Evolutionary conservation across 2,329 filamentous ascomycete genomes (phyloP), one percentile per base, ranked within the genome.

Genomic region (Aurifilum marmelostoma): DNA sequence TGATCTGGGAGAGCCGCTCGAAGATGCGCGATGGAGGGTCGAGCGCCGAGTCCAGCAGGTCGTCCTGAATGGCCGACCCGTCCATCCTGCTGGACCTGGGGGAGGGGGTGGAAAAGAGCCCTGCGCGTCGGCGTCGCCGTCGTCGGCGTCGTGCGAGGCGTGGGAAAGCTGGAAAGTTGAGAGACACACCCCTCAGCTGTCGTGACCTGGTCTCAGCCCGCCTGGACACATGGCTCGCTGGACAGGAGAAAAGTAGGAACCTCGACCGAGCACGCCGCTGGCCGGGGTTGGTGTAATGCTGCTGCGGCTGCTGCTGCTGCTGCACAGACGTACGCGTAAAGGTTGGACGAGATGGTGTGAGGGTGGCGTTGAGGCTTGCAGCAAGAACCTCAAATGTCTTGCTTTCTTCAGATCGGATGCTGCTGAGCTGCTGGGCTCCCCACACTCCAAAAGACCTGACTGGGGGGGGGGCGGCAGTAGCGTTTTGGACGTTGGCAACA

Each of bases 1-100:
- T 85, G 72, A 94, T 85, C 77, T 92, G 90, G 71, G 87, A 85
- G 73, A 94, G 84, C 64, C 92, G 88, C 77, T 94, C 91, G 74
- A 90, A 91, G 66, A 94, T 85, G 75, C 89, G 88, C 73, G 85
- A 83, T 58, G 90, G 91, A 69, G 90, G 89, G 77, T 89, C 87
- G 75, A 87, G 82, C 74, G 83, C 79, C 67, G 69, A 71, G 64
- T 67, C 64, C 63, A 65, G 47, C 78, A 88, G 85, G 76, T 88
- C 85, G 74, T 79, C 79, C 79, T 82, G 79, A 77, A 82, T 78
- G 72, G 79, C 78, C 76, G 81, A 78, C 77, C 82, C 80, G 78
- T 87, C 85, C 86, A 88, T 88, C 75, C 73, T 82, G 78, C 62
- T 67, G 67, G 37, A 16, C 56, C 34, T 62, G 41, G 58, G 56